Evolutionary conservation across 768 basidiomycete genomes (phyloP), one percentile per base, ranked within the genome.

Genomic region (Hericium erinaceus): DNA sequence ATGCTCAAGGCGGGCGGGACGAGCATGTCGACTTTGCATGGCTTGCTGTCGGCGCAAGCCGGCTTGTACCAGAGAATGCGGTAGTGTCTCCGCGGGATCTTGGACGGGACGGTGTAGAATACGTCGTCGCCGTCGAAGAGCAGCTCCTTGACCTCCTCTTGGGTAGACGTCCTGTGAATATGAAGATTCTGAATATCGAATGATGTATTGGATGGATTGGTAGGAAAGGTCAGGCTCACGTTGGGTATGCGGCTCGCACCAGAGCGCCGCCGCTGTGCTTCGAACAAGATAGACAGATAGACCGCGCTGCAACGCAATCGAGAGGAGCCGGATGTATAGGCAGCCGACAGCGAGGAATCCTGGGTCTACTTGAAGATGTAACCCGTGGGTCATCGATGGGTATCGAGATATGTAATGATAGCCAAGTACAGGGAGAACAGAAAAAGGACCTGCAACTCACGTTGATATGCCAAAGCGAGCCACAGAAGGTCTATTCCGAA

Each of bases 121-220:
- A 65, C 64, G 33, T 61, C 7, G 62, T 76, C 64, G 8, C 39
- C 55, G 0, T 54, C 52, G 16, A 67, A 66, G 33, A 81, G 64
- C 41, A 72, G 64, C 8, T 52, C 58, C 58, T 81, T 80, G 58
- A 81, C 69, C 6, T 64, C 61, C 63, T 77, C 77, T 40, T 67
- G 68, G 3, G 66, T 63, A 54, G 71, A 79, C 67, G 59, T 80
- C 80, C 78, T 80, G 56, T 48, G 13, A 11, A 26, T 26, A 38
- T 28, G 20, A 7, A 41, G 39, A 10, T 26, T 10, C 2, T 26
- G 26, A 46, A 28, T 11, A 26, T 26, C 26, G 26, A 26, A 26
- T 26, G 26, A 26, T 26, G 26, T 26, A 3, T 26, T 2, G 26
- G 3, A 3, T 26, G 26, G 2, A 26, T 26, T 26, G 26, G 26